These are phyloP conservation scores for Tricholoma hemisulphureum DNA, from an alignment of 768 basidiomycete genomes.

Conservation along the genomic window DNA sequence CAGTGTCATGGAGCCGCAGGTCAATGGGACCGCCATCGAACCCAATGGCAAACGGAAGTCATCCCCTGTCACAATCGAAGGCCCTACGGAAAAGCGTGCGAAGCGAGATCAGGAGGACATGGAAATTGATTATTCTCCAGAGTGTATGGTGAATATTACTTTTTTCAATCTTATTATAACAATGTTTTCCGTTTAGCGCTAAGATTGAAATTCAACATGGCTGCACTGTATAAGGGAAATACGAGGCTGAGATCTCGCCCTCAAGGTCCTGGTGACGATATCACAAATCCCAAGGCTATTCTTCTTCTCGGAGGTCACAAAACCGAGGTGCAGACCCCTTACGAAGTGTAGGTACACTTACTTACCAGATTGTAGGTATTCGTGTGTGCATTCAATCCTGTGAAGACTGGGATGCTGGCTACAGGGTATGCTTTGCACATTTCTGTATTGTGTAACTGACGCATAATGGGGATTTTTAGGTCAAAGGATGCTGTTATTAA, in stretches of 20 bases:
- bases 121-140: conserved; percentile 39
- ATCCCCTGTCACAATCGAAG: conserved; percentile 44
- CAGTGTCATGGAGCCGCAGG: conserved; percentile 3
- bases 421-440: conserved; percentile 57
- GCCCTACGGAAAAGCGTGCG: conserved; percentile 62
- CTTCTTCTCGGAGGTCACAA: conserved; percentile 58
- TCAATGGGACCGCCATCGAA: conserved; percentile 25
- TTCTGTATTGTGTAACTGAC: conserved; percentile 1
- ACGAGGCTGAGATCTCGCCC: conserved; percentile 34
- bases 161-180: neutral
- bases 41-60: conserved; percentile 51
- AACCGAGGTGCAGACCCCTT: conserved; percentile 45
- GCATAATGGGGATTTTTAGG: conserved; percentile 33
- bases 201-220: conserved; percentile 13
- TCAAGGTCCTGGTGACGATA: conserved; percentile 43
- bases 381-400: conserved; percentile 78
- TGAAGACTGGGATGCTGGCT: conserved; percentile 54
- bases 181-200: conserved; percentile 4
- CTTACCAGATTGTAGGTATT: conserved; percentile 55
- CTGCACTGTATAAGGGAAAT: conserved; percentile 25
- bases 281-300: conserved; percentile 40
- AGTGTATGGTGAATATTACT: conserved; percentile 22
- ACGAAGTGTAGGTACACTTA: neutral
- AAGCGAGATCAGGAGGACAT: conserved; percentile 51
- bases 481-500: conserved; percentile 77